Percentiles rank a stretch among this genome's conserved stretches.
phyloP scores from a whole-genome alignment of 1,284 basidiomycete genomes.

The Ceratobasidium sp. region DNA sequence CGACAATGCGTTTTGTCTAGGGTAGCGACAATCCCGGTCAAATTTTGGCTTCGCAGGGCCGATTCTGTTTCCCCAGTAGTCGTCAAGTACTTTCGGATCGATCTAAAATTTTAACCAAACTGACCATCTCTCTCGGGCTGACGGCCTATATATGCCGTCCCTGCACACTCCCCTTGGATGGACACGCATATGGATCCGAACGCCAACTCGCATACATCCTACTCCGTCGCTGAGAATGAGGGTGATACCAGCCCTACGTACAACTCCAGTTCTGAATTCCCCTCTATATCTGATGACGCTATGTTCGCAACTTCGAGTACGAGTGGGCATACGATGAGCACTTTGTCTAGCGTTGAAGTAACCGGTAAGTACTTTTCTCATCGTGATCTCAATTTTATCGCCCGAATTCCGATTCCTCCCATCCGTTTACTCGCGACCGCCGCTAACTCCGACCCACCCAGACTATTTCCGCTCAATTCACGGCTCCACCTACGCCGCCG shows the following conservation, averaged over 20 bases:
- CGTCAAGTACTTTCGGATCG: too few species aligned
- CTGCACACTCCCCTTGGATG: background rate
- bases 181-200: background rate
- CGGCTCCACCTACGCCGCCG: conserved; percentile 4
- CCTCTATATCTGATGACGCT: background rate
- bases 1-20: too few species aligned
- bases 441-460: background rate
- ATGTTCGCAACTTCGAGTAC: background rate
- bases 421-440: background rate
- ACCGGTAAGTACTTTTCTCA: background rate
- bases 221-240: background rate
- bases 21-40: too few species aligned
- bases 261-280: background rate
- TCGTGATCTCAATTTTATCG: background rate
- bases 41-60: too few species aligned
- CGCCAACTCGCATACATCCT: background rate
- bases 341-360: conserved; percentile 6
- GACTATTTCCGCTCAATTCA: conserved; percentile 14
- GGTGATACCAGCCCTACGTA: background rate
- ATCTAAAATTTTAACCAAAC: too few species aligned
- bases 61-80: too few species aligned
- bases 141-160: background rate
- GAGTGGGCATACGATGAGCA: conserved; percentile 21
- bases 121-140: background rate
- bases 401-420: background rate